Evolutionary conservation across 805 yeast species (phyloP), one percentile per base, ranked within the genome.

Genomic region (Blastobotrys chiropterorum): DNA sequence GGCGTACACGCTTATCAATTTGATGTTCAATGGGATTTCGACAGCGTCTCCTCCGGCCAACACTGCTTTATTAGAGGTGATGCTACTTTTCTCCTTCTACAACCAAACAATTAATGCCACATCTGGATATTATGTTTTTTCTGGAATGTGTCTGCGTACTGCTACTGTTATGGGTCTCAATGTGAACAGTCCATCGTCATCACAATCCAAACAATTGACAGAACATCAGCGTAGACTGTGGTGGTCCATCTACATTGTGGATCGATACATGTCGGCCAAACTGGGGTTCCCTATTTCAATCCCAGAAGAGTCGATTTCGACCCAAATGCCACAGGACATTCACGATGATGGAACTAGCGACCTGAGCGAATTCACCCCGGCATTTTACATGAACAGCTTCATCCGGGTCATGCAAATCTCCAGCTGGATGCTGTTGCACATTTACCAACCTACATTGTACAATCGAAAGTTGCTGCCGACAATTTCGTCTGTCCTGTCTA

Each of bases 241-340:
- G 60, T 60, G 63, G 63, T 55, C 63, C 8, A 52, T 59, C 2
- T 60, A 55, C 38, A 52, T 49, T 30, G 16, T 56, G 30, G 63
- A 60, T 44, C 46, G 60, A 8, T 60, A 57, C 38, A 44, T 56
- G 3, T 48, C 60, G 15, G 59, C 61, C 22, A 59, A 60, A 45
- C 50, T 53, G 30, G 63, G 63, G 1, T 51, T 59, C 21, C 63
- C 63, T 11, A 47, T 57, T 1, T 48, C 58, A 1, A 46, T 59
- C 8, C 48, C 53, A 15, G 61, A 59, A 15, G 56, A 53, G n/a
- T 48, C 49, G 11, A 52, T 57, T 2, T 44, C 52, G 3, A 51
- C 63, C 0, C 50, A 45, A 1, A 44, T 53, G 8, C 63, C 63
- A 1, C 38, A 31, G 21, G 56, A 54, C 4, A 39, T 53, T 7